Evolutionary conservation across 306 rosid species (phyloP), one percentile per base, ranked within the genome.

Genomic region (Lupinus albus): DNA sequence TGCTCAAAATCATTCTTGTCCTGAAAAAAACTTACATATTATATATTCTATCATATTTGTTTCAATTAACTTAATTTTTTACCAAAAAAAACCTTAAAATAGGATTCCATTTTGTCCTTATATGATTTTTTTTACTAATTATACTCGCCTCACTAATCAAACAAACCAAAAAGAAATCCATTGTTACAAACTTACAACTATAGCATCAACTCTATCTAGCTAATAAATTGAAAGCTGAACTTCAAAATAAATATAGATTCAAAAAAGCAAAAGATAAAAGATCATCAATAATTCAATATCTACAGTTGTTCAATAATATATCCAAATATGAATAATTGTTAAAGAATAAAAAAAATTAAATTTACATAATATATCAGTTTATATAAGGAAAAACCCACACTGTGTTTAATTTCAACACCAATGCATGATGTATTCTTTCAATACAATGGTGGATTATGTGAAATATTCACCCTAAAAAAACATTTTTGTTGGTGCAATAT

Each of bases 1-100:
- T 83, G 84, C 95, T 90, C 99, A 72, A 94, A 94, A 75, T 94
- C 99, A 80, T 77, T 77, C 86, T 85, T 90, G 62, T 90, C 99
- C 99, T 90, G 79, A 78, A 77, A 72, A 71, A 48, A 62, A 53
- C 50, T 72, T 10, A 45, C 16, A 46, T 42, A 47, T 70, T 16
- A 61, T 55, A 15, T 55, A 13, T 38, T 36, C 12, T 38, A n/a
- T 2, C 47, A 13, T 32, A 51, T 13, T 20, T 39, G 36, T 17
- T 20, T 39, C n/a, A 17, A 21, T 54, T 0, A 68, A 25, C 30
- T 25, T 25, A 25, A 25, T 25, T 25, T 25, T 25, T 25, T 25
- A 25, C 30, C 30, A 25, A 45, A 42, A 12, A 63, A 45, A 20
- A n/a, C 39, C 25, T 61, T 11, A 15, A 30, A 60, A 68, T 50